phyloP scores from a whole-genome alignment of 176 grass and related monocot genomes.

The Avena insularis region DNA sequence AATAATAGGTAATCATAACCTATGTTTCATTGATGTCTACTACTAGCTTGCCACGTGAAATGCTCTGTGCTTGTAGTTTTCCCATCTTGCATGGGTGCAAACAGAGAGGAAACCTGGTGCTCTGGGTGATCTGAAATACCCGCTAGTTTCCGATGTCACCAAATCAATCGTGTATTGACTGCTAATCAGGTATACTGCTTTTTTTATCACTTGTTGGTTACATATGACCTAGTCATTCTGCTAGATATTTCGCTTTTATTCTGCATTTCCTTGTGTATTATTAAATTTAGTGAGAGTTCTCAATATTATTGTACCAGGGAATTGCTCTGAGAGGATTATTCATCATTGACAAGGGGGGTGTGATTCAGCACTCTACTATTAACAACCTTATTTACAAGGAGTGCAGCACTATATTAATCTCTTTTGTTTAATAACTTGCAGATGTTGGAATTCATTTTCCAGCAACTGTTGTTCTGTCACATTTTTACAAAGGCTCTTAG shows the following conservation, averaged over 20 bases:
- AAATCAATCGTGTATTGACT: slow-evolving; percentile 75
- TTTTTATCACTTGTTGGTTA: not conserved
- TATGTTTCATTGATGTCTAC: slow-evolving; percentile 4
- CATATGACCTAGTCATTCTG: not conserved
- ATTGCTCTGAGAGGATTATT: slow-evolving; percentile 64
- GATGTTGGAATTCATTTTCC: too few relatives aligned
- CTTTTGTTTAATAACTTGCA: too few relatives aligned
- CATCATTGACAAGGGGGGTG: slow-evolving; percentile 78
- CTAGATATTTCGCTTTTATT: not conserved
- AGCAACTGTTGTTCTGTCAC: too few relatives aligned
- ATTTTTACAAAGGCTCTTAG: too few relatives aligned
- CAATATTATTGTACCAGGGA: slow-evolving; percentile 47
- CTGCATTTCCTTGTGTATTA: not conserved
- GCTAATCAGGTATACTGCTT: slow-evolving; percentile 60
- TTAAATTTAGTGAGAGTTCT: not conserved
- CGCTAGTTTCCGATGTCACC: slow-evolving; percentile 72
- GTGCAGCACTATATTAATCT: too few relatives aligned
- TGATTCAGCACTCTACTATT: slow-evolving; percentile 79
- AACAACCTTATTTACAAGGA: slow-evolving; percentile 54
- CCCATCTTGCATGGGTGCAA: slow-evolving; percentile 77
- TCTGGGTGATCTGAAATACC: slow-evolving; percentile 78
- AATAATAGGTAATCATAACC: not conserved
- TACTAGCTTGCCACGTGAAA: slow-evolving; percentile 13
- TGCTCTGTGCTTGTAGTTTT: slow-evolving; percentile 58
- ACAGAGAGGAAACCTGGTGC: slow-evolving; percentile 75